Evolutionary conservation across 2,329 filamentous ascomycete species (phyloP), one percentile per base, ranked within the genome.

Genomic region (Tolypocladium ovalisporum): DNA sequence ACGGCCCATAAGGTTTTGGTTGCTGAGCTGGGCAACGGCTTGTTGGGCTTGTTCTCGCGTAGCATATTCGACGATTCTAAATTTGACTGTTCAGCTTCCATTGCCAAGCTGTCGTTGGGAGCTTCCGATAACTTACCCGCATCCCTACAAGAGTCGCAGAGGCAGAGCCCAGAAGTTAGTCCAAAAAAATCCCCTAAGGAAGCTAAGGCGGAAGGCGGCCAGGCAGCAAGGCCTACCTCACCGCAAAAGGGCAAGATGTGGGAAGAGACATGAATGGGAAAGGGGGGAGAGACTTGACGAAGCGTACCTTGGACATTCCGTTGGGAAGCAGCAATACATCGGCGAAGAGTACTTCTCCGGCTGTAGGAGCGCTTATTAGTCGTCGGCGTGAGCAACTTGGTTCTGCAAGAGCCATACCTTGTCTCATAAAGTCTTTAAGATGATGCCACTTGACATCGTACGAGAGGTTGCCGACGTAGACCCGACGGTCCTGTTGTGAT

Each of bases 291-390:
- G 83, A 34, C 29, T 34, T 13, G 29, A 34, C 29, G 19, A 87
- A 86, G 91, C 90, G 90, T 92, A 97, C 93, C 93, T 99, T 99
- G 90, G 93, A 97, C 94, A 99, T 99, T 92, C 94, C 94, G 84
- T 99, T 99, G 72, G 94, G 94, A 87, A 99, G 91, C 77, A 96
- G 83, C 78, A 99, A 87, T 73, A 99, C 94, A 84, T 99, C 94
- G 81, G 94, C 94, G 80, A 96, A 99, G 80, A 97, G 86, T 75
- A 99, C 94, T 77, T 97, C 93, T 84, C 94, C 94, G 80, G 94
- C 94, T 97, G 77, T 29, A 59, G 70, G 67, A 56, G 60, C 64
- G 63, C 57, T 59, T 65, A 74, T 79, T 70, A 78, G 76, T 68
- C 62, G 66, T 61, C 65, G 62, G 64, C 62, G 54, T 60, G 58